Evolutionary conservation across 2,329 filamentous ascomycete species (phyloP).

Genomic region (Ophiostoma sp.): DNA sequence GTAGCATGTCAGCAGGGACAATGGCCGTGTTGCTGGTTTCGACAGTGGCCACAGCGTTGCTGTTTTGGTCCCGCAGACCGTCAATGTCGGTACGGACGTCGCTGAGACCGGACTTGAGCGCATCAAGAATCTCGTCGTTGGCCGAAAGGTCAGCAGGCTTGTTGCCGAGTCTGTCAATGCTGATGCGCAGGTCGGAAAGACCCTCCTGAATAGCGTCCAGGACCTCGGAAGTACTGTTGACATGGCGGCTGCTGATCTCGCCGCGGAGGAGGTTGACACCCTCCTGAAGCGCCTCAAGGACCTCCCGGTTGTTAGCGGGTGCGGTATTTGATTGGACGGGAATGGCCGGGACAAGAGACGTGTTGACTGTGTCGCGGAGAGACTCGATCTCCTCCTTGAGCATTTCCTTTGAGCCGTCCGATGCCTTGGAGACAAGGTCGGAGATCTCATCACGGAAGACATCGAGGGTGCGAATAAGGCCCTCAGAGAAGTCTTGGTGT

Average conservation of each 20-base stretch:
- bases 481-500: conserved; percentile 77
- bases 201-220: conserved; percentile 89
- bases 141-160: conserved; percentile 80
- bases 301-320: conserved; percentile 56
- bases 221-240: conserved; percentile 78
- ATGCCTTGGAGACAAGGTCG: conserved; percentile 54
- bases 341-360: conserved; percentile 60
- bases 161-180: conserved; percentile 75
- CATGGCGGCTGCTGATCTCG: conserved; percentile 68
- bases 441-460: conserved; percentile 67
- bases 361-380: conserved; percentile 74
- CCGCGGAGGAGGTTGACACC: conserved; percentile 73
- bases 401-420: conserved; percentile 61
- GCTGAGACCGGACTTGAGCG: conserved; percentile 78
- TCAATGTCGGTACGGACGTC: conserved; percentile 77
- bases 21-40: conserved; percentile 51
- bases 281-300: conserved; percentile 68
- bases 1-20: conserved; percentile 54
- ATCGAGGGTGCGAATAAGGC: conserved; percentile 65
- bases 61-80: conserved; percentile 62
- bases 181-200: conserved; percentile 70
- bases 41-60: conserved; percentile 53
- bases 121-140: conserved; percentile 86
- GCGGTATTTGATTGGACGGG: conserved; percentile 43
- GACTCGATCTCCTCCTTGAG: conserved; percentile 82